Evolutionary conservation across 2,329 filamentous ascomycete species (phyloP), one percentile per base, ranked within the genome.

Genomic region (Dactylellina cionopaga): DNA sequence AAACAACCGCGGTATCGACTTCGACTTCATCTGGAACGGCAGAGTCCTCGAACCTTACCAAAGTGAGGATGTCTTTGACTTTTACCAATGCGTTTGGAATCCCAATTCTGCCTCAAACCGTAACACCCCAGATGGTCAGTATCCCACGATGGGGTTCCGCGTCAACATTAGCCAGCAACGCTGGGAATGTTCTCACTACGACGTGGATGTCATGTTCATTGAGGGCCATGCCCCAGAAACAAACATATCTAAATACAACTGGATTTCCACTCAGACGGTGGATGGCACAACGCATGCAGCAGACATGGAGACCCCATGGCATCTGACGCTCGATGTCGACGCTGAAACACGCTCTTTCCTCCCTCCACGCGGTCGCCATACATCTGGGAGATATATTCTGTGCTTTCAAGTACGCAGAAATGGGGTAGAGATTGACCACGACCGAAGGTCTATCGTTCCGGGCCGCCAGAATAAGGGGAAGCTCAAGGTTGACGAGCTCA

Each of bases 241-340:
- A n/a, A n/a, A n/a, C n/a, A n/a, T n/a, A n/a, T n/a, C n/a, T n/a
- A n/a, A n/a, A n/a, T n/a, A 41, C n/a, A 9, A 41, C 15, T 6
- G 37, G 37, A 15, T 41, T 41, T 41, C n/a, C n/a, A n/a, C n/a
- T n/a, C n/a, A n/a, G n/a, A n/a, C n/a, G n/a, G 37, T 10, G 37
- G 37, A 10, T n/a, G 37, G 15, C n/a, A 41, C 24, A 39, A 59
- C 29, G 41, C n/a, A 63, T 31, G 22, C 22, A 1, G 58, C 52
- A 39, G 35, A 63, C 15, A 10, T 63, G n/a, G 58, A 63, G n/a
- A 6, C 19, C 3, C 44, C 58, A 9, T 63, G 58, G 58, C 58
- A 63, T 9, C 3, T 51, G 24, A n/a, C n/a, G n/a, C n/a, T n/a
- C n/a, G n/a, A n/a, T n/a, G n/a, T n/a, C n/a, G n/a, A n/a, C n/a